Conservation (phyloP, 2,329 filamentous ascomycete genomes). For the Ustulina deusta region DNA sequence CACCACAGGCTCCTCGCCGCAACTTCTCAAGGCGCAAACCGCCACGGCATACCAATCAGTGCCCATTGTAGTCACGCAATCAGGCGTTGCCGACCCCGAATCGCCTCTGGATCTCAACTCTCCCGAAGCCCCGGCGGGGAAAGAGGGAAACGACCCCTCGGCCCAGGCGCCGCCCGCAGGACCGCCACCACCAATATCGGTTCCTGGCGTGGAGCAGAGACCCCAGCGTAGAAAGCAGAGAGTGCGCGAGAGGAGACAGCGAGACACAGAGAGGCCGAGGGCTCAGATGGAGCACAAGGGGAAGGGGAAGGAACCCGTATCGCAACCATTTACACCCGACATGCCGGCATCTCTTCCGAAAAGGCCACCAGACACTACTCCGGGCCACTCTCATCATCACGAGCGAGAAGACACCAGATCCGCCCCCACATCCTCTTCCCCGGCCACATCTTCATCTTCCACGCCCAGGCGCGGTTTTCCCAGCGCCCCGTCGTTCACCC, state of each 20-base stretch:
- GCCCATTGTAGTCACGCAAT: slow-evolving; percentile 47
- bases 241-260: slow-evolving; percentile 44
- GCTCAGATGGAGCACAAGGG: slow-evolving; percentile 11
- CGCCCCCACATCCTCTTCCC: slow-evolving; percentile 32
- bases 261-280: slow-evolving; percentile 42
- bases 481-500: slow-evolving; percentile 36
- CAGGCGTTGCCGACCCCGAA: slow-evolving; percentile 24
- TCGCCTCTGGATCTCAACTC: slow-evolving; percentile 44
- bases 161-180: slow-evolving; percentile 28
- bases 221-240: slow-evolving; percentile 40
- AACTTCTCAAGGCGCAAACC: slow-evolving; percentile 51
- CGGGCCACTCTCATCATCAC: slow-evolving; percentile 3
- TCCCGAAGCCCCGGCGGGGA: slow-evolving; percentile 32
- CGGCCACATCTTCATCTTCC: slow-evolving; percentile 19
- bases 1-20: slow-evolving; percentile 51
- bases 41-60: slow-evolving; percentile 48
- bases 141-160: slow-evolving; percentile 22
- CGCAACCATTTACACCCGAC: slow-evolving; percentile 32
- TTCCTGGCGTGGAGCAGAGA: slow-evolving; percentile 16
- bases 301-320: slow-evolving; percentile 35
- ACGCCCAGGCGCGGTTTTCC: slow-evolving; percentile 10
- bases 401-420: slow-evolving; percentile 22
- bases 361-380: slow-evolving; percentile 15
- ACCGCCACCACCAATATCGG: slow-evolving; percentile 9
- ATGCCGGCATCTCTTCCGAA: slow-evolving; percentile 27